These are phyloP conservation scores for Colletotrichum spinosum DNA, from an alignment of 2,329 filamentous ascomycete species.

Conservation along the genomic window DNA sequence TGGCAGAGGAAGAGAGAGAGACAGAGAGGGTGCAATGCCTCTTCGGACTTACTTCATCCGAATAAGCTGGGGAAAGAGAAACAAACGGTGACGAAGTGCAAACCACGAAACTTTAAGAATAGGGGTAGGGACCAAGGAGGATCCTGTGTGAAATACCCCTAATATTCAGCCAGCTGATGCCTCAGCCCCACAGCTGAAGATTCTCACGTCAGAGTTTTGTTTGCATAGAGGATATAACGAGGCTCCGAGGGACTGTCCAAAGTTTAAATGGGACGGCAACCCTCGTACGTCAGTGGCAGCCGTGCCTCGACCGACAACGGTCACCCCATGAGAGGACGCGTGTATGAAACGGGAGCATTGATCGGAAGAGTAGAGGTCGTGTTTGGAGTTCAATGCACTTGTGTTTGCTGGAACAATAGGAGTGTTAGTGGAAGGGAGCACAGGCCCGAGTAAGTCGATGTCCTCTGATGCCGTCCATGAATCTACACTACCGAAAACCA, in stretches of 20 bases:
- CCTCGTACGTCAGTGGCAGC: constrained; percentile 20
- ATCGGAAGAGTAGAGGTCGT: constrained; percentile 27
- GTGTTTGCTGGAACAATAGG: constrained; percentile 20
- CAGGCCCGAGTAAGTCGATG: constrained; percentile 1
- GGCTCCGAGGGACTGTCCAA: constrained; percentile 19
- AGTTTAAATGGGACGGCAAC: constrained; percentile 13
- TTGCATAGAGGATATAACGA: neutral
- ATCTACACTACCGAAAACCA: neutral
- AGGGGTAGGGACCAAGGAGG: no score
- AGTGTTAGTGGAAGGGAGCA: constrained; percentile 7
- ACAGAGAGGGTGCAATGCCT: no score
- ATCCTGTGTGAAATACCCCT: no score
- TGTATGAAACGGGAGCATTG: constrained; percentile 36
- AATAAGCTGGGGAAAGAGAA: no score
- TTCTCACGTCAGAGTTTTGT: no score
- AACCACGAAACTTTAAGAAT: no score
- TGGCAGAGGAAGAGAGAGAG: no score
- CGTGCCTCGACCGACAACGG: neutral
- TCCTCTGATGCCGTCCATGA: neutral
- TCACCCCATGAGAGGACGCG: constrained; percentile 18
- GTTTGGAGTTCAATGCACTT: constrained; percentile 34
- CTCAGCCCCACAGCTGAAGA: no score
- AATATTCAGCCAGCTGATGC: no score
- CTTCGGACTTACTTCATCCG: no score
- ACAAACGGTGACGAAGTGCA: no score